Evolutionary conservation across 2,329 filamentous ascomycete genomes (phyloP), one percentile per base, ranked within the genome.

Genomic region (Fusarium luffae): DNA sequence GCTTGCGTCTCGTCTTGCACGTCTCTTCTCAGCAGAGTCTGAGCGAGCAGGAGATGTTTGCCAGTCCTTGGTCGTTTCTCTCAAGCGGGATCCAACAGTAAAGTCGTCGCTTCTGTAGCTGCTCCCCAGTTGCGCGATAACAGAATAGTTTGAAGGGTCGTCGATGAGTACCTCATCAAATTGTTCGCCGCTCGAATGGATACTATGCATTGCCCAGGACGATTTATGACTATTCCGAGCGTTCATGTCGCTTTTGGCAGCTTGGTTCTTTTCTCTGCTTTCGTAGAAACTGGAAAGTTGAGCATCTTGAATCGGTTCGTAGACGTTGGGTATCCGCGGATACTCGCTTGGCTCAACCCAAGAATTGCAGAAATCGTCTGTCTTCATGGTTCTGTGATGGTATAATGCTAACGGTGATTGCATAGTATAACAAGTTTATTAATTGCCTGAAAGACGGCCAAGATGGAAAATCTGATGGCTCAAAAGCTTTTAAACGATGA

Each of bases 281-380:
- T 65, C 61, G 32, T 25, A 25, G 43, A 30, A 50, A 19, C 50
- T 30, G 23, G 63, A 54, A 57, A 59, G 23, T 43, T 62, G 62
- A 5, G 49, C 19, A 34, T 51, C 40, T 11, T 59, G 50, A 30
- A 74, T 65, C 12, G 69, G 69, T 32, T 75, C 73, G 55, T 75
- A 71, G 18, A 72, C 72, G 27, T 75, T 65, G 41, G 69, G 63
- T 55, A 72, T 69, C 48, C 69, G 57, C 14, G 66, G 69, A 32
- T 68, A 70, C 48, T 71, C 47, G 48, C 61, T 71, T 41, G 68
- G 64, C 41, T 65, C 58, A 16, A 66, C 68, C 68, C 68, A 71
- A 8, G 64, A 57, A 47, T 57, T 68, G 47, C 56, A 65, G 25
- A 66, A 46, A 47, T 71, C 68, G 34, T 70, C 59, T 19, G 44